Evolutionary conservation across 2,329 filamentous ascomycete genomes (phyloP), one percentile per base, ranked within the genome.

Genomic region (Aspergillus sp.): DNA sequence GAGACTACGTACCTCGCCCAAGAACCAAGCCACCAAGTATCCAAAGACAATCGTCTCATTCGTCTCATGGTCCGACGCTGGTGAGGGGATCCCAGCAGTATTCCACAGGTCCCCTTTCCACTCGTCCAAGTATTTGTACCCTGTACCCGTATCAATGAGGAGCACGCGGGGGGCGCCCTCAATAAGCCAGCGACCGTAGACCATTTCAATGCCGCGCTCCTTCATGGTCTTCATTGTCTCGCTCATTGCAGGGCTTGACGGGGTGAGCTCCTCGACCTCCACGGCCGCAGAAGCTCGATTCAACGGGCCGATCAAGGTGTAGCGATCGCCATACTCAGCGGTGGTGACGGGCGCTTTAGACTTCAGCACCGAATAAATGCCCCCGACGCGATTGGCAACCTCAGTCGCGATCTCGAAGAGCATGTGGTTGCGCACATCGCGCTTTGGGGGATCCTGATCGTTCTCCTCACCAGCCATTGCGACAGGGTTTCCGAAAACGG

Each of bases 331-430:
- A 95, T 98, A 99, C 77, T 99, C 95, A 61, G 92, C 92, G 1
- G 93, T 97, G 44, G 95, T 98, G 61, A 98, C 95, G 51, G 95
- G 93, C 39, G 95, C 93, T 78, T 99, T 99, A 61, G 95, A 99
- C 79, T 99, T 99, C 78, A 99, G 88, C 65, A 99, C 95, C 15
- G 93, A 98, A 82, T 99, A 99, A 79, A 99, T 99, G 69, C 95
- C 95, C 72, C 95, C 95, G 61, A 99, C 95, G 84, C 95, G 87
- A 82, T 98, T 96, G 62, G 95, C 95, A 68, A 98, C 95, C 76
- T 99, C 95, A 21, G 95, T 98, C 60, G 95, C 92, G 70, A 98
- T 83, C 80, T 99, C 95, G 73, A 99, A 99, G 67, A 99, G 89
- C 71, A 96, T 83, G 79, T 98, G 95, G 77, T 96, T 95, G 80